phyloP scores from a whole-genome alignment of 352 stramenopile genomes.

The Phytopythium boreale region DNA sequence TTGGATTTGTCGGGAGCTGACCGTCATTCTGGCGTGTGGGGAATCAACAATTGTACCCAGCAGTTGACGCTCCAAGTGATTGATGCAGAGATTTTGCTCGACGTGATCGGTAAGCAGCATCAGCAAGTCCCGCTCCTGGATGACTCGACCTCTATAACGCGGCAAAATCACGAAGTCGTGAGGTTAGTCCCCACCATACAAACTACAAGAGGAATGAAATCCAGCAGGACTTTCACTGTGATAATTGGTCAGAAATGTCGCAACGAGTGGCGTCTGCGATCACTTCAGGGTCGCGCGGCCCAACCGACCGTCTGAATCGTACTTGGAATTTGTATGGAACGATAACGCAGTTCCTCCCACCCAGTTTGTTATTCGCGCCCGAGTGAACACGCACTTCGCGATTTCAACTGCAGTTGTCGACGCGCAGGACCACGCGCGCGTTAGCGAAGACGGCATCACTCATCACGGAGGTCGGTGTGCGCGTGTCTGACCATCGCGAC shows the following conservation, averaged over 20 bases:
- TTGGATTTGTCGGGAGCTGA: too few species aligned
- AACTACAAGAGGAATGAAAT: too few species aligned
- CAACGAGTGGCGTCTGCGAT: not conserved
- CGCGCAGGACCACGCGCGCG: not conserved
- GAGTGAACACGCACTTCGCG: not conserved
- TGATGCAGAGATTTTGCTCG: not conserved
- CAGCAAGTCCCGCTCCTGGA: not conserved
- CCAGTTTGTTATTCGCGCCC: not conserved
- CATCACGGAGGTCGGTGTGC: too few species aligned
- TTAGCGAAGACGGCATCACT: too few species aligned
- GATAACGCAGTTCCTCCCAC: not conserved
- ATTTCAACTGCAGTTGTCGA: not conserved
- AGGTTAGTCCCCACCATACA: too few species aligned
- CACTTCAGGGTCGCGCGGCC: not conserved
- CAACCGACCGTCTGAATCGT: not conserved
- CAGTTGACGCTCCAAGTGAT: not conserved
- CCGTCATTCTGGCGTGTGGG: not conserved
- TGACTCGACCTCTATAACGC: not conserved
- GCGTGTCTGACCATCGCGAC: not conserved
- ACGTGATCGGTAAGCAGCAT: not conserved
- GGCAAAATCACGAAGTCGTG: too few species aligned
- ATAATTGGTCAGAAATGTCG: too few species aligned
- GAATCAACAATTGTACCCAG: not conserved
- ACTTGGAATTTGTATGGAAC: not conserved
- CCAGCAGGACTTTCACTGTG: too few species aligned